Evolutionary conservation across 2,329 filamentous ascomycete genomes (phyloP), one percentile per base, ranked within the genome.

Genomic region (Trichoderma atroviride): DNA sequence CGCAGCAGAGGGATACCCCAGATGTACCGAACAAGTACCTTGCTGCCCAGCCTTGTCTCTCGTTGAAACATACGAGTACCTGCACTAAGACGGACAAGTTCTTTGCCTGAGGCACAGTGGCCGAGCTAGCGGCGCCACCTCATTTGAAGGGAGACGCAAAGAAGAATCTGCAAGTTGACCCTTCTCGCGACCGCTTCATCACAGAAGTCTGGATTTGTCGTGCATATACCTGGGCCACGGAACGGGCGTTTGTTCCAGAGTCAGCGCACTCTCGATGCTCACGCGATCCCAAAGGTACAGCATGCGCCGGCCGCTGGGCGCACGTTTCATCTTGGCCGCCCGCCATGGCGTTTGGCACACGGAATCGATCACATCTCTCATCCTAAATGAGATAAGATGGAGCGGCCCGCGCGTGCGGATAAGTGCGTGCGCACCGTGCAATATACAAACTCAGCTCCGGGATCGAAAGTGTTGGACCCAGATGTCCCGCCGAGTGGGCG

Each of bases 351-450:
- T 52, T 61, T 61, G 58, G 65, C 57, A 55, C 22, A 61, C 40
- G 47, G 50, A 69, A 69, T 69, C 67, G 67, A 69, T 69, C 67
- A 69, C 59, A 63, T 69, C 67, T 69, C 67, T 58, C 52, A 60
- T 58, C 40, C 55, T 59, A 59, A 58, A 67, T 67, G 63, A 61
- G 60, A 65, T 61, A 68, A 65, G 40, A 65, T 68, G 57, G 57
- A 62, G 57, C 65, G 69, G 69, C 57, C 69, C 57, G 69, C 69
- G 64, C 57, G 69, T 70, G 69, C 57, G 69, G 29, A 10, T 68
- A 62, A 59, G 22, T 58, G 43, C 57, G 27, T 57, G 29, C 47
- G 31, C 63, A 70, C 69, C 68, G 69, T 70, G 69, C 69, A 19
- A 61, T 65, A 40, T 70, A 70, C 69, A 70, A 55, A 40, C 63